Conservation (phyloP, 2,329 filamentous ascomycete species). For the Penicillium rolfsii region DNA sequence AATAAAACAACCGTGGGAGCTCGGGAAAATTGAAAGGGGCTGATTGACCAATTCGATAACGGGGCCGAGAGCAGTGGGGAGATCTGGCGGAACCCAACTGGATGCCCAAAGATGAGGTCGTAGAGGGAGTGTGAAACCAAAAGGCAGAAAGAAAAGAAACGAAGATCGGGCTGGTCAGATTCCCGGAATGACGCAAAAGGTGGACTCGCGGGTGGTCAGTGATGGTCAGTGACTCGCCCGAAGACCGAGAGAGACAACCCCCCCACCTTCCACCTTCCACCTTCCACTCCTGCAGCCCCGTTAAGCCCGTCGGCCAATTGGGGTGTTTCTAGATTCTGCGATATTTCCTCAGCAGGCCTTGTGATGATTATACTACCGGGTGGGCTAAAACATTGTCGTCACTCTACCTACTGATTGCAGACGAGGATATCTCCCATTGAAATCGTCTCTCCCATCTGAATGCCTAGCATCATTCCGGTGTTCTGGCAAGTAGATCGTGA, state of each 20-base stretch:
- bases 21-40: constrained; percentile 13
- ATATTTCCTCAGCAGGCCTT: not conserved
- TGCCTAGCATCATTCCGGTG: not conserved
- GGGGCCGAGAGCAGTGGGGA: not conserved
- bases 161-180: constrained; percentile 2
- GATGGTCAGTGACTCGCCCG: constrained; percentile 7
- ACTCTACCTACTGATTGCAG: not conserved
- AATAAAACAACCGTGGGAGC: not conserved
- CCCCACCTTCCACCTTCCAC: not conserved
- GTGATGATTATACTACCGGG: not conserved
- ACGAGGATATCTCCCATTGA: not conserved
- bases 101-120: constrained; percentile 9
- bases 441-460: not conserved
- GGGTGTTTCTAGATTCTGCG: not conserved
- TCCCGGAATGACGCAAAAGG: constrained; percentile 15
- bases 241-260: not conserved
- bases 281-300: constrained; percentile 1
- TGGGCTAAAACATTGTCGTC: not conserved
- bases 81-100: not conserved
- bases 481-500: not conserved
- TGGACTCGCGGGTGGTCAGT: constrained; percentile 1
- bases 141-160: constrained; percentile 3
- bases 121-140: constrained; percentile 9
- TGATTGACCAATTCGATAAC: constrained; percentile 20
- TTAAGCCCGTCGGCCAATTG: not conserved